Conservation (phyloP, 768 basidiomycete genomes). For the Naganishia antarctica region DNA sequence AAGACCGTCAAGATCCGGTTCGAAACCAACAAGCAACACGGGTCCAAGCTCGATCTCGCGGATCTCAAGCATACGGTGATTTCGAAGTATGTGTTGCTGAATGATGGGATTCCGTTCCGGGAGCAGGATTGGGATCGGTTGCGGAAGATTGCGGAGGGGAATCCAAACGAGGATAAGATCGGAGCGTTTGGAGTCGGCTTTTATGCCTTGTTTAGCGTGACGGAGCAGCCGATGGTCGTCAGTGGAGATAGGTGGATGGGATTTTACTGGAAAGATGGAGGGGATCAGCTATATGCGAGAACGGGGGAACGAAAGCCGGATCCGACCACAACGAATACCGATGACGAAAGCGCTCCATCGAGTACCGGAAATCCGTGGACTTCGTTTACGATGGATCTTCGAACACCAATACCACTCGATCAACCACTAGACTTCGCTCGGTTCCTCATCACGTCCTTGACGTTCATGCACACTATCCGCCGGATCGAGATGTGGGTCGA, state of each 20-base stretch:
- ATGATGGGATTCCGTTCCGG: conserved; percentile 77
- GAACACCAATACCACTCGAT: conserved; percentile 70
- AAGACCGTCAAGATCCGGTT: conserved; percentile 73
- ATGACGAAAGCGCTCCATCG: conserved; percentile 31
- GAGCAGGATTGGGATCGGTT: conserved; percentile 67
- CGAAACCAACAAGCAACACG: conserved; percentile 57
- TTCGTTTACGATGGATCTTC: conserved; percentile 78
- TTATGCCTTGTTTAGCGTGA: conserved; percentile 35
- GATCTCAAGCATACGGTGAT: conserved; percentile 52
- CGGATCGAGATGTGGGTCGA: conserved; percentile 79
- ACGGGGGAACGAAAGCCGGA: conserved; percentile 58
- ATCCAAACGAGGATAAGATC: conserved; percentile 90
- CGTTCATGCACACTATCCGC: conserved; percentile 77
- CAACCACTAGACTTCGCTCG: conserved; percentile 77
- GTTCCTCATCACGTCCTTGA: conserved; percentile 84
- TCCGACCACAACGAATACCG: conserved; percentile 26
- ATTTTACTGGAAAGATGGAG: conserved; percentile 92
- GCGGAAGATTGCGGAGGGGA: conserved; percentile 93
- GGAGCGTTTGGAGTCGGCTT: conserved; percentile 59
- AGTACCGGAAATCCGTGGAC: conserved; percentile 62
- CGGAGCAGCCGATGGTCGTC: conserved; percentile 51
- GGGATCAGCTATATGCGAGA: conserved; percentile 83
- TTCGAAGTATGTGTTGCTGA: conserved; percentile 76
- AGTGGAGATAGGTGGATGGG: conserved; percentile 78
- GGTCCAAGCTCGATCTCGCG: conserved; percentile 51